Evolutionary conservation across 306 rosid species (phyloP).

Genomic region (Comarum palustre): DNA sequence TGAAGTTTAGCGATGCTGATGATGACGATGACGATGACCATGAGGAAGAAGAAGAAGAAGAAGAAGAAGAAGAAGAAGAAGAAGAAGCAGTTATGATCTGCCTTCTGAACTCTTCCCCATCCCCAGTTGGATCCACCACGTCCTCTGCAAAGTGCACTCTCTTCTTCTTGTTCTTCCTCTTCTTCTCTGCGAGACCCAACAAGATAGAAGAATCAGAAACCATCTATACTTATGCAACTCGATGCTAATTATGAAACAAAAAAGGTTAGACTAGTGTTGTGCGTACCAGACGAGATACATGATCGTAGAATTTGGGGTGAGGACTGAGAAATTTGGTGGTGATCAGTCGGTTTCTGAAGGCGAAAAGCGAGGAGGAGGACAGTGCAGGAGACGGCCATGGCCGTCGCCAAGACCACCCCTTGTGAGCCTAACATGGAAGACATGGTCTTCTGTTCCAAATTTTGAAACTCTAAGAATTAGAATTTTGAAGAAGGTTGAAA

Average conservation of each 20-base stretch:
- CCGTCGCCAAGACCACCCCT: slow-evolving; percentile 86
- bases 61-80: slow-evolving; percentile 4
- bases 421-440: slow-evolving; percentile 61
- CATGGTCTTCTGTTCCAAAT: slow-evolving; percentile 30
- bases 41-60: slow-evolving; percentile 6
- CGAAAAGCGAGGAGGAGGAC: slow-evolving; percentile 81
- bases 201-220: background rate
- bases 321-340: slow-evolving; percentile 24
- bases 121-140: slow-evolving; percentile 61
- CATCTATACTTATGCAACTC: background rate
- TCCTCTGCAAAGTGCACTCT: slow-evolving; percentile 79
- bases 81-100: slow-evolving; percentile 22
- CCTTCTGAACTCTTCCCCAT: slow-evolving; percentile 61
- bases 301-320: slow-evolving; percentile 59
- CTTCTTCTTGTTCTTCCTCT: slow-evolving; percentile 51
- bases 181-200: slow-evolving; percentile 46
- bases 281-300: slow-evolving; percentile 75
- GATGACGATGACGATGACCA: slow-evolving; percentile 23
- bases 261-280: background rate
- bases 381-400: slow-evolving; percentile 98
- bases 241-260: background rate
- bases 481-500: background rate
- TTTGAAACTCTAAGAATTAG: background rate
- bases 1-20: slow-evolving; percentile 23
- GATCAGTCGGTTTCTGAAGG: slow-evolving; percentile 50